Evolutionary conservation across 495 filamentous ascomycete species (phyloP).

Genomic region (Neurospora sp.): DNA sequence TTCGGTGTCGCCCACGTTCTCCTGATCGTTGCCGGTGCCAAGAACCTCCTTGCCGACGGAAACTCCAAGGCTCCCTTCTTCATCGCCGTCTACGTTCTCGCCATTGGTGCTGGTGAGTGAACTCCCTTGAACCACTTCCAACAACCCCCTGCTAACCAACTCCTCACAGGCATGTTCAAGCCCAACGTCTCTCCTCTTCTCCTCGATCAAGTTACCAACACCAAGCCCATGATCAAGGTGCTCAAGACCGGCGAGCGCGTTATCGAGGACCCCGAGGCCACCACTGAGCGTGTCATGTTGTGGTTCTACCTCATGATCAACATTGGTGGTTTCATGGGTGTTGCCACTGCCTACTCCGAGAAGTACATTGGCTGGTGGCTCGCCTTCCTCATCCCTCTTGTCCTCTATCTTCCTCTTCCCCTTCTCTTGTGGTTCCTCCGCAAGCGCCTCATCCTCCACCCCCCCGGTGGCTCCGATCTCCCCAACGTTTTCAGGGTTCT

Average conservation of each 20-base stretch:
- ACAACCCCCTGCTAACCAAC: not conserved
- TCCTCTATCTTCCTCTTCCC: conserved; percentile 50
- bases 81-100: conserved; percentile 47
- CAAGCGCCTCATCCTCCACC: conserved; percentile 41
- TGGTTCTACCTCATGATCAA: conserved; percentile 58
- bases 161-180: conserved; percentile 45
- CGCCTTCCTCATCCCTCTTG: conserved; percentile 58
- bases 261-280: conserved; percentile 49
- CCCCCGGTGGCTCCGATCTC: conserved; percentile 44
- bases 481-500: conserved; percentile 46
- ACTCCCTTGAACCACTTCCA: not conserved
- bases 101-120: conserved; percentile 56
- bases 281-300: conserved; percentile 53
- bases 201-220: conserved; percentile 48
- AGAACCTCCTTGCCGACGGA: conserved; percentile 46
- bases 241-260: conserved; percentile 42
- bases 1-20: conserved; percentile 59
- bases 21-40: conserved; percentile 51
- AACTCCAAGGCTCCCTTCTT: conserved; percentile 48
- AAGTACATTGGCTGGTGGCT: conserved; percentile 59
- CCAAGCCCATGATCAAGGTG: conserved; percentile 34
- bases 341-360: conserved; percentile 37
- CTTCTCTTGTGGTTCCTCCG: conserved; percentile 42
- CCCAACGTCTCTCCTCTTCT: conserved; percentile 54
- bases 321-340: conserved; percentile 53